A percentile compares a stretch with the other conserved stretches of the same genome.
Evolutionary conservation across 2,329 filamentous ascomycete species (phyloP).

Genomic region (Nigrospora osmanthi): DNA sequence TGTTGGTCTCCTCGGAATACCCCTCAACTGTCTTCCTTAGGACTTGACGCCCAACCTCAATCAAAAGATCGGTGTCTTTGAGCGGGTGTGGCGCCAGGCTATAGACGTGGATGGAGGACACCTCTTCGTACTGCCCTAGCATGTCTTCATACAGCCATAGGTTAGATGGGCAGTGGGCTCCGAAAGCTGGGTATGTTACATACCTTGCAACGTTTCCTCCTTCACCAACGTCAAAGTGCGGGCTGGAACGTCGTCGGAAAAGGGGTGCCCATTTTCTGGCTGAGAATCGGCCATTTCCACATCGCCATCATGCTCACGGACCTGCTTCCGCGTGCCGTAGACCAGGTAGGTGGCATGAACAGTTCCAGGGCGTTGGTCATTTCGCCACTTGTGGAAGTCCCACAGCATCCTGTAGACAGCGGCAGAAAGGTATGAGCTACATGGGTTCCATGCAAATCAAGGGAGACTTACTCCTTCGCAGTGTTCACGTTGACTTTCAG

Average conservation of each 20-base stretch:
- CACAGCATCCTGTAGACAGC: constrained; percentile 62
- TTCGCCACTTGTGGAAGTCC: constrained; percentile 76
- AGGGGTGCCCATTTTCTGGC: constrained; percentile 39
- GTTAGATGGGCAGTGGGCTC: background rate
- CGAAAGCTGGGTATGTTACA: constrained; percentile 9
- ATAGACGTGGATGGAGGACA: constrained; percentile 79
- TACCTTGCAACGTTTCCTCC: constrained; percentile 67
- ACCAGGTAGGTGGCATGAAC: constrained; percentile 93
- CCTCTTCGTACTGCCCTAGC: constrained; percentile 61
- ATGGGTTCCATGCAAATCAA: background rate
- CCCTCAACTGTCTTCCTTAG: constrained; percentile 45
- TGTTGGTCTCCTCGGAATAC: constrained; percentile 50
- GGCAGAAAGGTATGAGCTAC: background rate
- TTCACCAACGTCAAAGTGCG: constrained; percentile 58
- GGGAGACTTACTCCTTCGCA: constrained; percentile 69
- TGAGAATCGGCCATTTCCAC: constrained; percentile 64
- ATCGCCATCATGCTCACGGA: constrained; percentile 46
- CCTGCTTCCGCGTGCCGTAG: constrained; percentile 54
- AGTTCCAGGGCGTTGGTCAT: constrained; percentile 61
- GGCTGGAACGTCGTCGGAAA: constrained; percentile 42
- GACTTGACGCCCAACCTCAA: constrained; percentile 60
- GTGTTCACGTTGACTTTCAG: constrained; percentile 77
- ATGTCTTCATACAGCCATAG: constrained; percentile 38
- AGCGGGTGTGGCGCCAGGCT: constrained; percentile 67
- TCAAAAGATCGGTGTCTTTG: constrained; percentile 63